phyloP scores from a whole-genome alignment of 768 basidiomycete species.

The Calocybe gangraenosa region DNA sequence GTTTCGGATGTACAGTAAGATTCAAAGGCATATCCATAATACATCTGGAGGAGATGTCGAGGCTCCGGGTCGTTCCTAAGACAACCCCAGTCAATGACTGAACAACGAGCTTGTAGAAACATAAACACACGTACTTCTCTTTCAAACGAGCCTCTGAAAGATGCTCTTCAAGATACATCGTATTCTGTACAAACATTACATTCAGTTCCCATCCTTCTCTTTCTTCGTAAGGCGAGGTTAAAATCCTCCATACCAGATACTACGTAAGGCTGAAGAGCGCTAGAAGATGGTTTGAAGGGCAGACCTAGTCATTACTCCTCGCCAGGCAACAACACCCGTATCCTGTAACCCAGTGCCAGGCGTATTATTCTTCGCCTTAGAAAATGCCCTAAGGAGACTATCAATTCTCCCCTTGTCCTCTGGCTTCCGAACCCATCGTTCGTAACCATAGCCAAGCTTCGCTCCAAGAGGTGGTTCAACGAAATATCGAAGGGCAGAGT shows the following conservation, averaged over 20 bases:
- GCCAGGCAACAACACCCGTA: conserved; percentile 65
- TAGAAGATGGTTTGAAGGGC: background rate
- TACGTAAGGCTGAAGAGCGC: too few species aligned
- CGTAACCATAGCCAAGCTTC: conserved; percentile 67
- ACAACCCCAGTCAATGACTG: conserved; percentile 3
- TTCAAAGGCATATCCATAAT: conserved; percentile 89
- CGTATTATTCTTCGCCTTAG: conserved; percentile 31
- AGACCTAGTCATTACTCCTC: conserved; percentile 69
- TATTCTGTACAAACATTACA: conserved; percentile 69
- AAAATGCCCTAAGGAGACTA: conserved; percentile 56
- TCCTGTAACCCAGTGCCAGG: conserved; percentile 25
- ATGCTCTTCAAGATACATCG: conserved; percentile 75
- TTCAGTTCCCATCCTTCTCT: conserved; percentile 79
- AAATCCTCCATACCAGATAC: conserved; percentile 51
- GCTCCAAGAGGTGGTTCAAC: conserved; percentile 62
- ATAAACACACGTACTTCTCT: conserved; percentile 52
- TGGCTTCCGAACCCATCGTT: conserved; percentile 62
- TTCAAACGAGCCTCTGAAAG: conserved; percentile 49
- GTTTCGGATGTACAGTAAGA: conserved; percentile 71
- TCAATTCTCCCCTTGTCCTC: conserved; percentile 70
- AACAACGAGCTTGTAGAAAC: background rate
- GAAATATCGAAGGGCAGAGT: conserved; percentile 71
- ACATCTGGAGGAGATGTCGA: conserved; percentile 61
- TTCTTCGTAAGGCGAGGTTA: conserved; percentile 81
- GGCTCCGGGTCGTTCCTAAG: conserved; percentile 56